Evolutionary conservation across 441 rosid species (phyloP).

Genomic region (Erysimum pusillum): DNA sequence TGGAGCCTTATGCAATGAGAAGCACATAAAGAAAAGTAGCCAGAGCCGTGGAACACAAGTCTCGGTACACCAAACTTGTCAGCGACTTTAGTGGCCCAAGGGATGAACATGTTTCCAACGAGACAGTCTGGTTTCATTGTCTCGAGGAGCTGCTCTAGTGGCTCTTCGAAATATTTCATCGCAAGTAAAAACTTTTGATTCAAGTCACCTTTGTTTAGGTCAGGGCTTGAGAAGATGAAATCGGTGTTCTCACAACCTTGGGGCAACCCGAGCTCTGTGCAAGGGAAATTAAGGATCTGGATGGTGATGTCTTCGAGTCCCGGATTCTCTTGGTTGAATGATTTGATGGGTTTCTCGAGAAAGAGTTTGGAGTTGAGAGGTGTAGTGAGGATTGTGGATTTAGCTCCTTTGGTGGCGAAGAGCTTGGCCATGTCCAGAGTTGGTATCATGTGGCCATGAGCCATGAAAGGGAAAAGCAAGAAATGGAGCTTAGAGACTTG

Average conservation of each 20-base stretch:
- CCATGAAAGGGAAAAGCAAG: slow-evolving; percentile 53
- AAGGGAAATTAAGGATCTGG: slow-evolving; percentile 43
- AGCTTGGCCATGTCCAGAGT: slow-evolving; percentile 56
- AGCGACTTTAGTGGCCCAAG: slow-evolving; percentile 48
- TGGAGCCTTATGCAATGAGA: slow-evolving; percentile 32
- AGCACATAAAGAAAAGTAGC: slow-evolving; percentile 47
- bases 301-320: slow-evolving; percentile 33
- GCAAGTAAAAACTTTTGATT: slow-evolving; percentile 29
- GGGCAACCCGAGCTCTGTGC: slow-evolving; percentile 46
- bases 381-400: slow-evolving; percentile 56
- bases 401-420: slow-evolving; percentile 48
- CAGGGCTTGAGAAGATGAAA: slow-evolving; percentile 36
- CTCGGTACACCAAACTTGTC: slow-evolving; percentile 44
- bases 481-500: slow-evolving; percentile 46
- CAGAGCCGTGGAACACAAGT: slow-evolving; percentile 46
- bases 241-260: slow-evolving; percentile 44
- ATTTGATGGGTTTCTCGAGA: slow-evolving; percentile 33
- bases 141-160: slow-evolving; percentile 40
- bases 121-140: slow-evolving; percentile 47
- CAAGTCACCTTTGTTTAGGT: slow-evolving; percentile 23
- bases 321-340: slow-evolving; percentile 41
- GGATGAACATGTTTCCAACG: slow-evolving; percentile 46
- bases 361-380: slow-evolving; percentile 35
- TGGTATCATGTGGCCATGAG: slow-evolving; percentile 61
- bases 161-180: slow-evolving; percentile 31